Base-by-base conservation (phyloP, 108 stramenopile species). In the Mayamaea pseudoterrestris region DNA sequence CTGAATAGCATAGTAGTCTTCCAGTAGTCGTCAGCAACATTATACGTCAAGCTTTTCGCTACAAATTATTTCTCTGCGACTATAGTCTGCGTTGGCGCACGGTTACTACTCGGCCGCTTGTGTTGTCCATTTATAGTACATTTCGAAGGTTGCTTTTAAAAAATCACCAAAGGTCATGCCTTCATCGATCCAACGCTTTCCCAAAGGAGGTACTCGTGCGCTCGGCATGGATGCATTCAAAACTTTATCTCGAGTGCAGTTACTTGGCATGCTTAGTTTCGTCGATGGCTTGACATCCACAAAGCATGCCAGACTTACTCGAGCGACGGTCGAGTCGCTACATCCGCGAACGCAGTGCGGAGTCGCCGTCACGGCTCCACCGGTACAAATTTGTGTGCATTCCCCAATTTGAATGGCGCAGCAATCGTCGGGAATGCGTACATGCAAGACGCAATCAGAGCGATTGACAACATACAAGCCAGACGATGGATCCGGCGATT, bases 361-460 rank as follows among this genome's bases (percentile, higher is more conserved):
- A 26, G 93, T 95, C 8, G 93, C 93, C 12, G 72, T 58, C 8
- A 95, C 74, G 9, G 63, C 66, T 11, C 90, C 90, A 14, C 88
- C 90, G 3, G 86, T 89, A 6, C 92, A 26, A 30, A 95, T 85
- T 64, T 95, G 93, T 7, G 84, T 67, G 41, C 89, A 91, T 66
- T 95, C 93, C 26, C 93, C 93, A 17, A 92, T 74, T 61, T 95
- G 93, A 28, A 93, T 78, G 16, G 85, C 90, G 85, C 92, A 80
- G 51, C 87, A 90, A 63, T 92, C 93, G 1, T 65, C 35, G 3
- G 93, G 93, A 25, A 95, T 73, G 9, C 49, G 43, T 0, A 92
- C 83, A 9, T 71, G 61, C 16, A 62, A 52, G 7, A 67, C 60
- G 34, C 64, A 30, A 6, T 81, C 72, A 6, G 69, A 53, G 0